Base-by-base conservation (phyloP, 108 stramenopile genomes). In the Poteriospumella lacustris region DNA sequence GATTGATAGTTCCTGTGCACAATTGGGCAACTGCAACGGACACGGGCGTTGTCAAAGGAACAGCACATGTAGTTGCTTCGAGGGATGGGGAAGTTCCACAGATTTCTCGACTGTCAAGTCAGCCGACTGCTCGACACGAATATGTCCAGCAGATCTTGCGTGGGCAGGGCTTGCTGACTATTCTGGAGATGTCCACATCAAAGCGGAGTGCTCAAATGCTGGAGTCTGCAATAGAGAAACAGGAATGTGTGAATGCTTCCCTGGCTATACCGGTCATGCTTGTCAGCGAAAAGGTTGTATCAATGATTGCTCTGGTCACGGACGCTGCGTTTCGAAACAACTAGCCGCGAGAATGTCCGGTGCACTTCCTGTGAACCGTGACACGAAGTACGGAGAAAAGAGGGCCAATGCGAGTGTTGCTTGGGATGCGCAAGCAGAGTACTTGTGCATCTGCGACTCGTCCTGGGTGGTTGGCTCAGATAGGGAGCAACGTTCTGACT, bases 191-290 rank as follows among this genome's bases (percentile, higher is more conserved):
- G n/a, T n/a, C n/a, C 70, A 73, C 24, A 24, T 5, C 5, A 5
- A 3, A 44, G 31, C 33, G 28, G 82, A 79, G 78, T 79, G 79
- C 73, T 41, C 43, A 34, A 72, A 79, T 64, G 38, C 43, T 38
- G 79, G 79, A 5, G 69, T 44, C 41, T 90, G 88, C 76, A 78
- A 90, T 68, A 64, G 88, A 39, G 43, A n/a, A 0, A 78, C 84
- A 0, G 90, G 90, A 0, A 9, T 68, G 34, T 90, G 90, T 83
- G 52, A 58, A 1, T 90, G 90, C 68, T 81, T 82, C 36, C 44
- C 70, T 28, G 81, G 75, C 76, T 90, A 87, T 47, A 86, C 84
- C 43, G 88, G 90, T n/a, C 73, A 80, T 52, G 90, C 90, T 29
- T 90, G 90, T 81, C 86, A 89, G 69, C 76, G 87, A 56, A 73